phyloP scores from a whole-genome alignment of 257 asterid genomes.

The Solanum commersonii region DNA sequence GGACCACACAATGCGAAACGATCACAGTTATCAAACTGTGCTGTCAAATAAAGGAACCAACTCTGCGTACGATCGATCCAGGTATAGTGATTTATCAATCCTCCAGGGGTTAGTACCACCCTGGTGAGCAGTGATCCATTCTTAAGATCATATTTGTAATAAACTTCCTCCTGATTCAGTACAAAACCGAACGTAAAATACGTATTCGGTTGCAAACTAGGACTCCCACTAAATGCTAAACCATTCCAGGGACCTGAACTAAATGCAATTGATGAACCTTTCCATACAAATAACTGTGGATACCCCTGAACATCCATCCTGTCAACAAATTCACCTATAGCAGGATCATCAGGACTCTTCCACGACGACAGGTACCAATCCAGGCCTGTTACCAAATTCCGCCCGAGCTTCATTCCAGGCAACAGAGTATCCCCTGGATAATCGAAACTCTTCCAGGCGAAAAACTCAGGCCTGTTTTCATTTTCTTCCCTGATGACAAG shows the following conservation, averaged over 20 bases:
- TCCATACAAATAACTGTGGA: conserved; percentile 22
- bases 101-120: conserved; percentile 5
- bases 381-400: background rate
- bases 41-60: background rate
- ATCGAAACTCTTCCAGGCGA: conserved; percentile 11
- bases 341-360: conserved; percentile 30
- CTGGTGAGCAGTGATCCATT: conserved; percentile 19
- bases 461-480: background rate
- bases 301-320: conserved; percentile 18
- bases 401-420: conserved; percentile 9
- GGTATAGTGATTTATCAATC: background rate
- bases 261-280: conserved; percentile 9
- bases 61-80: conserved; percentile 2
- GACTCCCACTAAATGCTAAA: conserved; percentile 21
- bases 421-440: conserved; percentile 8
- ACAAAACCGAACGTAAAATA: conserved; percentile 5
- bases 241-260: conserved; percentile 48
- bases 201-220: conserved; percentile 18
- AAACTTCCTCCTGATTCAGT: conserved; percentile 15
- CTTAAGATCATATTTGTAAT: conserved; percentile 13
- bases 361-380: background rate
- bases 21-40: conserved; percentile 3
- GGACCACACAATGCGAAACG: conserved; percentile 12
- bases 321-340: conserved; percentile 17
- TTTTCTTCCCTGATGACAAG: conserved; percentile 8